Conservation (phyloP, 2,329 filamentous ascomycete genomes). For the Colletotrichum sp. region DNA sequence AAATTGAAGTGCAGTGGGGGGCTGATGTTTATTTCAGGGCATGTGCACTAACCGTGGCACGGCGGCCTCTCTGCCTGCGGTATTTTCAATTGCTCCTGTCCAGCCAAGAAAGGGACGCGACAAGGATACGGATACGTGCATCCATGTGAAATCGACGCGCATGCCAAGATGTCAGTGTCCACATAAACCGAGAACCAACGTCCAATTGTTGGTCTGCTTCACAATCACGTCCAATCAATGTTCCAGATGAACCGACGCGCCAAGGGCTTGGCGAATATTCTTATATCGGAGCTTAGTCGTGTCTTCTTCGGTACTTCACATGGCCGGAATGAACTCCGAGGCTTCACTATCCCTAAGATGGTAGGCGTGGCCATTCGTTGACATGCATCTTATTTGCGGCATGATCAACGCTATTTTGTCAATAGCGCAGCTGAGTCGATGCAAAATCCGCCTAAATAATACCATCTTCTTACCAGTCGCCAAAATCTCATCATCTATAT, state of each 20-base stretch:
- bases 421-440: neutral
- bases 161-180: accelerated
- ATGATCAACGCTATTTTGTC: neutral
- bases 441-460: neutral
- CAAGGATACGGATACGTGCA: neutral
- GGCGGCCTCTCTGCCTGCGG: neutral
- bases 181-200: neutral
- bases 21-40: neutral
- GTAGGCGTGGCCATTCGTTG: neutral
- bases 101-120: neutral
- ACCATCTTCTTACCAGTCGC: neutral
- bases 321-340: neutral
- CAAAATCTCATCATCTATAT: neutral
- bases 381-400: neutral
- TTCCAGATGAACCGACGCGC: neutral
- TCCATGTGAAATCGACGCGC: neutral
- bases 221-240: neutral
- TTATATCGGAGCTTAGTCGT: neutral
- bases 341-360: neutral
- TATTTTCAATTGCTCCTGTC: neutral
- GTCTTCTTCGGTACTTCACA: neutral
- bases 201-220: neutral
- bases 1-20: neutral
- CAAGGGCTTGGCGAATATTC: neutral
- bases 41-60: neutral